These are phyloP conservation scores for Metarhizium rileyi DNA, from an alignment of 2,329 filamentous ascomycete genomes.

Conservation along the genomic window DNA sequence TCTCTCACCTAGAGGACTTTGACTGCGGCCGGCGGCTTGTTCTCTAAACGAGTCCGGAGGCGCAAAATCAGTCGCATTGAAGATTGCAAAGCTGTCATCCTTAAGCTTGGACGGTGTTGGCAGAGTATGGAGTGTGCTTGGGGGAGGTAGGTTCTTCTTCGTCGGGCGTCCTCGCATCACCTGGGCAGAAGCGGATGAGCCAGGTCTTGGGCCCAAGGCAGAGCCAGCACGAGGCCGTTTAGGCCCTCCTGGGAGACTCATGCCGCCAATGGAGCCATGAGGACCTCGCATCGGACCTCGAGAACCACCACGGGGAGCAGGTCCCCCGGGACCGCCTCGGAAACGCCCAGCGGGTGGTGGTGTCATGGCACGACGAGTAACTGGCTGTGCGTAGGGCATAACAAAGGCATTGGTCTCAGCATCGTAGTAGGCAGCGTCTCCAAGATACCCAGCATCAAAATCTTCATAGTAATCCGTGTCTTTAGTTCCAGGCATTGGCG, in stretches of 20 bases:
- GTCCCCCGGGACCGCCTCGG: constrained; percentile 24
- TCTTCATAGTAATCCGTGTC: constrained; percentile 57
- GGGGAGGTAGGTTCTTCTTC: constrained; percentile 54
- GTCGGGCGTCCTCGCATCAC: constrained; percentile 32
- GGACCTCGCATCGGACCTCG: constrained; percentile 27
- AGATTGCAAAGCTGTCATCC: constrained; percentile 67
- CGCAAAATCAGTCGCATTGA: constrained; percentile 71
- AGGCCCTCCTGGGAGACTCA: constrained; percentile 33
- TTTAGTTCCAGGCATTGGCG: constrained; percentile 29
- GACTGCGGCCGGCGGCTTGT: constrained; percentile 57
- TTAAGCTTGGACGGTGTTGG: constrained; percentile 78
- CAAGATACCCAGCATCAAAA: constrained; percentile 60
- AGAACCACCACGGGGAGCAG: constrained; percentile 16
- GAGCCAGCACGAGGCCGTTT: constrained; percentile 47
- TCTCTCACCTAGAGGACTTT: constrained; percentile 54
- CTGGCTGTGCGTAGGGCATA: constrained; percentile 74
- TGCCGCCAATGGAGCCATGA: constrained; percentile 40
- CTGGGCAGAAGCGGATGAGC: constrained; percentile 51
- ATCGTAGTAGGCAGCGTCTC: constrained; percentile 58
- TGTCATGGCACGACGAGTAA: constrained; percentile 88
- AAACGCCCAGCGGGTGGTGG: constrained; percentile 60
- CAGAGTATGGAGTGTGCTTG: constrained; percentile 60
- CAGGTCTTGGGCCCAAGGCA: constrained; percentile 33
- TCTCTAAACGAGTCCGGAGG: constrained; percentile 62
- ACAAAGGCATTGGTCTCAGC: constrained; percentile 61